Conservation (phyloP, 768 basidiomycete species). For the Podaxis sp. region DNA sequence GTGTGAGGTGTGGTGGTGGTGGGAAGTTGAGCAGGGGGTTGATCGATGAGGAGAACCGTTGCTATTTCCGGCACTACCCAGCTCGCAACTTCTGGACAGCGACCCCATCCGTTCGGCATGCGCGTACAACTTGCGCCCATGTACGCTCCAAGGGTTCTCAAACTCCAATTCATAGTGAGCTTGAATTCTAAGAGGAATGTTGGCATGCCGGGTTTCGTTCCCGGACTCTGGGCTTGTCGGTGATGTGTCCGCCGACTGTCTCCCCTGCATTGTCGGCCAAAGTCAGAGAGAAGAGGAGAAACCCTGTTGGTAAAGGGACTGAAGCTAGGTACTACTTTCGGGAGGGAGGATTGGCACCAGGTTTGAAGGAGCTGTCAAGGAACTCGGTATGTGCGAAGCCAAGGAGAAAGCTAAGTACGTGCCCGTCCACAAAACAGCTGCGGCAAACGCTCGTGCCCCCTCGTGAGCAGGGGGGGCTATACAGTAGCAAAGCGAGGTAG, state of each 20-base stretch:
- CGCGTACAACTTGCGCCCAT: background rate
- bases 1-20: background rate
- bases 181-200: background rate
- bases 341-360: background rate
- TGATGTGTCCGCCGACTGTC: background rate
- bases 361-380: background rate
- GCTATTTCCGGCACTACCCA: background rate
- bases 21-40: background rate
- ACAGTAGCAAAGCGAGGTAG: background rate
- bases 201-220: background rate
- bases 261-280: background rate
- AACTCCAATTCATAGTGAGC: constrained; percentile 1
- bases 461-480: background rate
- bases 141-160: background rate
- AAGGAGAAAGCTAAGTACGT: too few species aligned
- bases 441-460: background rate
- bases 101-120: background rate
- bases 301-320: background rate
- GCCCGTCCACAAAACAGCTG: too few species aligned
- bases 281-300: background rate
- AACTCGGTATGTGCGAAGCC: background rate
- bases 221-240: background rate
- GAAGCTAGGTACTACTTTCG: background rate
- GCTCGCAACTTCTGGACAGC: background rate
- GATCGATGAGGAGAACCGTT: background rate